These are phyloP conservation scores for Triticum aestivum DNA, from an alignment of 176 grass and related monocot species.

Conservation along the genomic window IWGSC_CS_RefSeq_v2.1 NC_057799.1:535598860-535599359, in stretches of 20 bases:
- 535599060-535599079: not conserved
- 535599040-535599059: not conserved
- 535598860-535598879: constrained; percentile 90
- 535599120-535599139: not conserved
- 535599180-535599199: constrained; percentile 10
- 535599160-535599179: not conserved
- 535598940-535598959: not conserved
- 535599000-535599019: not conserved
- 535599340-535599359: constrained; percentile 92
- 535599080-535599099: not conserved
- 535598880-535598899: constrained; percentile 90
- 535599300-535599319: constrained; percentile 57
- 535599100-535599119: constrained; percentile 3
- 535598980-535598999: not conserved
- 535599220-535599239: not conserved
- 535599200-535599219: not conserved
- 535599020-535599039: not conserved
- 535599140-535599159: not conserved
- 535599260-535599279: constrained; percentile 4
- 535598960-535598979: constrained; percentile 7
- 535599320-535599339: constrained; percentile 99
- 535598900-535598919: constrained; percentile 1
- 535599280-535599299: not conserved
- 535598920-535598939: not conserved
- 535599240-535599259: not conserved